Evolutionary conservation across 164 flowering plant genomes (phyloP).

Genomic region (Platanus orientalis): DNA sequence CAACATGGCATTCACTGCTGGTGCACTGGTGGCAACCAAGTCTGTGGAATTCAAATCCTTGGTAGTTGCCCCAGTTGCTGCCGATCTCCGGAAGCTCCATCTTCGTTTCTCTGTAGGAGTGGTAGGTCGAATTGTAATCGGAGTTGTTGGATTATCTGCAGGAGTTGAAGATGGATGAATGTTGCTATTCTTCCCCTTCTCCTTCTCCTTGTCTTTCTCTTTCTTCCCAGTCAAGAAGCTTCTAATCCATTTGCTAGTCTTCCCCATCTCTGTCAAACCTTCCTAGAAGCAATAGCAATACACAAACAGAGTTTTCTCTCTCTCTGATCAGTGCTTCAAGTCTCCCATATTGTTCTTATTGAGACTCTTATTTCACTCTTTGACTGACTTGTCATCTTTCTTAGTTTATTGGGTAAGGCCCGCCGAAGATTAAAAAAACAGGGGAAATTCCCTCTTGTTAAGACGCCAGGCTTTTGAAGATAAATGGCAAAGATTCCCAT

Average conservation of each 20-base stretch:
- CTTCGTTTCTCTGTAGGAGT: constrained; percentile 74
- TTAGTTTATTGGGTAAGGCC: constrained; percentile 29
- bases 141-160: constrained; percentile 42
- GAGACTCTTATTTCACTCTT: background rate
- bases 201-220: constrained; percentile 32
- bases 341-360: no score
- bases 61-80: constrained; percentile 35
- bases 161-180: constrained; percentile 19
- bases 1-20: constrained; percentile 16
- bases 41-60: constrained; percentile 40
- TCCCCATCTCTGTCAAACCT: constrained; percentile 36
- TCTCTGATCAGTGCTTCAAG: background rate
- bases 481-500: constrained; percentile 9
- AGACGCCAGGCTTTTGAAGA: constrained; percentile 28
- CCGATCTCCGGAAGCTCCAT: constrained; percentile 90
- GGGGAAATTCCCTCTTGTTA: constrained; percentile 9
- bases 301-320: background rate
- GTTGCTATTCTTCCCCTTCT: constrained; percentile 15
- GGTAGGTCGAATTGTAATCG: constrained; percentile 35
- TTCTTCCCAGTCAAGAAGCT: constrained; percentile 10
- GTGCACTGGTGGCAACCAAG: constrained; percentile 17
- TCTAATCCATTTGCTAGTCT: background rate
- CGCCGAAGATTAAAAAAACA: constrained; percentile 19
- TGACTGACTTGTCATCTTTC: background rate
- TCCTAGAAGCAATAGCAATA: background rate